Evolutionary conservation across 768 basidiomycete species (phyloP), one percentile per base, ranked within the genome.

Genomic region (Gelatoporia subvermispora): DNA sequence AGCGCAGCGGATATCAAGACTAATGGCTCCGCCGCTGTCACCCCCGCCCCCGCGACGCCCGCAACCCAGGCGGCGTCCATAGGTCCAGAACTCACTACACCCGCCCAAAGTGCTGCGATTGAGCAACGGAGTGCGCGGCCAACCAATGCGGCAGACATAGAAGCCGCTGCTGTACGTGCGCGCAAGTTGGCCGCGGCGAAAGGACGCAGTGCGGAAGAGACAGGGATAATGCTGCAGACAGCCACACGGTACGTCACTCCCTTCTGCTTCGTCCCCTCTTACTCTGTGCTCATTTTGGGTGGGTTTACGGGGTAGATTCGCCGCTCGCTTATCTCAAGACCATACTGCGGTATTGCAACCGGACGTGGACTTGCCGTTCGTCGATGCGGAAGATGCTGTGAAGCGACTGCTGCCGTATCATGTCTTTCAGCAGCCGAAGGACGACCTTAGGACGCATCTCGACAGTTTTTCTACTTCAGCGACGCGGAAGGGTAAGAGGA

Each of bases 371-470:
- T 73, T 79, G 1, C 82, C 88, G 2, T 92, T 92, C 56, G 52
- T 57, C 13, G 80, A 87, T 57, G 65, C 71, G 8, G 59, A 66
- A 4, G 89, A 92, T 60, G 83, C 73, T 2, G 72, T 89, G 20
- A 74, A 78, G n/a, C 76, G 88, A 43, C 71, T 92, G 18, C 69
- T 91, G 18, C 88, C 89, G 0, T 91, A 88, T 57, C 89, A 92
- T 59, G 66, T 91, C 43, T 88, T 84, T 54, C 85, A 85, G 53
- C 84, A 88, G 50, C 88, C 88, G 0, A 67, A 66, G 48, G 82
- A 84, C 39, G 89, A 92, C 54, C 55, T 88, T 54, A 63, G 68
- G 4, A 35, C 28, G 2, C 5, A 47, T 7, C 20, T 52, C 38
- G 43, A 40, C 4, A 17, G 35, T 2, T 50, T 47, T 3, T 37